phyloP scores from a whole-genome alignment of 129 eudicot species.

The Flaveria robusta region DNA sequence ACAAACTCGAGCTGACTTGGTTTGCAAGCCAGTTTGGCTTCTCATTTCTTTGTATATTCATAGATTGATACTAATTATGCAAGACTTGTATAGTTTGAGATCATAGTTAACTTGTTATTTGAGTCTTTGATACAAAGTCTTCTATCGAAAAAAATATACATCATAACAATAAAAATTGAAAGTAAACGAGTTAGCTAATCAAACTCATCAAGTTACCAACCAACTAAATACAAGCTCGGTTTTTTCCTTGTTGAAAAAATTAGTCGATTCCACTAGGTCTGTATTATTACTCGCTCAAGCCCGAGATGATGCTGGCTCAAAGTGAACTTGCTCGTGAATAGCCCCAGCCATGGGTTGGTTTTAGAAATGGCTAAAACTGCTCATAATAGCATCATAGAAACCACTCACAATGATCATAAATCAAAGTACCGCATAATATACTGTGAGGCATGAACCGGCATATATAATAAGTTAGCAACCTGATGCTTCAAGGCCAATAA shows the following conservation, averaged over 20 bases:
- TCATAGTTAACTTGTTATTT: no score
- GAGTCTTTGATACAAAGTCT: no score
- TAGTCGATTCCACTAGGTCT: no score
- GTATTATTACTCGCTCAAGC: background rate
- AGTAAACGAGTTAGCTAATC: no score
- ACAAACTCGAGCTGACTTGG: no score
- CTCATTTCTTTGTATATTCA: background rate
- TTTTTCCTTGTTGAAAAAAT: no score
- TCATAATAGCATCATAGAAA: background rate
- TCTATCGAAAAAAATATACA: no score
- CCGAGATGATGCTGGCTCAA: background rate
- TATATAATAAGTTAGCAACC: background rate
- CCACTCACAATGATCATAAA: background rate
- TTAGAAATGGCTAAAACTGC: background rate
- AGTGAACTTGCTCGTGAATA: background rate
- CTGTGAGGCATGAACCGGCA: no score
- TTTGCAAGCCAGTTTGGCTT: background rate
- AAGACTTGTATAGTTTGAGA: no score
- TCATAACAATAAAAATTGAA: no score
- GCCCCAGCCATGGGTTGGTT: background rate
- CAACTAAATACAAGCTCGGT: background rate
- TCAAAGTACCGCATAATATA: background rate
- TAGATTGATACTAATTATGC: background rate
- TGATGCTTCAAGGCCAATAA: background rate
- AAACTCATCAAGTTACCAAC: no score